Conservation (phyloP, 1,284 basidiomycete species). For the Malassezia cuniculi region DNA sequence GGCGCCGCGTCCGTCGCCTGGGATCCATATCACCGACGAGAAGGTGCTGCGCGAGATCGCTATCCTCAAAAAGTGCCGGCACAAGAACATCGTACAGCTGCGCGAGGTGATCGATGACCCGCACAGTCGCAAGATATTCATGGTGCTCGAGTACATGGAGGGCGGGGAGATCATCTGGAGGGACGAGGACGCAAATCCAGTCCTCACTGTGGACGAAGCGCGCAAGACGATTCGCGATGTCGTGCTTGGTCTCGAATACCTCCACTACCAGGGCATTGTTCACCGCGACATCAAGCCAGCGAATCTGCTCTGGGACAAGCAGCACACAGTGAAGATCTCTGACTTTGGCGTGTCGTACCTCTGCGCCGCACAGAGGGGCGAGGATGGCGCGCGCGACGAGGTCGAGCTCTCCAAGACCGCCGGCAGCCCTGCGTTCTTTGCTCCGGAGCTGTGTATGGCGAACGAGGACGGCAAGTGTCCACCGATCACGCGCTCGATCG, state of each 20-base stretch:
- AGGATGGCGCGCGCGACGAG: conserved; percentile 15
- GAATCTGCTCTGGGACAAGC: conserved; percentile 80
- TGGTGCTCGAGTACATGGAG: conserved; percentile 92
- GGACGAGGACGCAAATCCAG: conserved; percentile 49
- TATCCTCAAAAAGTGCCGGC: conserved; percentile 83
- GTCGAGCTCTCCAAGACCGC: conserved; percentile 75
- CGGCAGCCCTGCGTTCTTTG: conserved; percentile 92
- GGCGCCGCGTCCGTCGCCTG: conserved; percentile 28
- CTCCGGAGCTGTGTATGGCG: conserved; percentile 70
- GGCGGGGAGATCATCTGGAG: conserved; percentile 91
- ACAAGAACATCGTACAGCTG: conserved; percentile 79
- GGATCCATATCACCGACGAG: conserved; percentile 41
- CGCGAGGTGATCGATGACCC: conserved; percentile 92
- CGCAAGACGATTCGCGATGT: conserved; percentile 80
- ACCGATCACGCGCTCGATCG: conserved; percentile 78
- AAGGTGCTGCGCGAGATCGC: conserved; percentile 58
- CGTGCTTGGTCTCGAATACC: conserved; percentile 80
- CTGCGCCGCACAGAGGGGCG: conserved; percentile 56
- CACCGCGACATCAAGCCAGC: conserved; percentile 99
- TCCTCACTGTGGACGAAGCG: conserved; percentile 68
- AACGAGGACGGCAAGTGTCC: conserved; percentile 27
- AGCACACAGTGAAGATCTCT: conserved; percentile 75
- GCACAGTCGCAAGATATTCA: conserved; percentile 75
- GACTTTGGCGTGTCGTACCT: conserved; percentile 96
- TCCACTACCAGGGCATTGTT: conserved; percentile 93